phyloP scores from a whole-genome alignment of 2,329 filamentous ascomycete genomes.

The Drechslera avenae region DNA sequence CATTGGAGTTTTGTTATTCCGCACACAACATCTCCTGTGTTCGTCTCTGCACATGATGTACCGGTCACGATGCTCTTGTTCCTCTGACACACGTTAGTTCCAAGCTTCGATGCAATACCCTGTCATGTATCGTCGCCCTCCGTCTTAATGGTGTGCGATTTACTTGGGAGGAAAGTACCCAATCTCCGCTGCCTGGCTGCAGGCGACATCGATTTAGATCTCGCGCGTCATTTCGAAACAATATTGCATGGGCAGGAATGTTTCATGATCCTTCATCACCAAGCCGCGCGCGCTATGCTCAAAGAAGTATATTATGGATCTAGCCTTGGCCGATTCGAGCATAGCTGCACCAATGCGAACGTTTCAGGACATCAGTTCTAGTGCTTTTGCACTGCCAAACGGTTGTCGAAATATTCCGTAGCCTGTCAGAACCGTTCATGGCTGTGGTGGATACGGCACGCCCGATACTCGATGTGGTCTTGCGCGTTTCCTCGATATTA shows the following conservation, averaged over 20 bases:
- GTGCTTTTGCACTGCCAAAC: conserved; percentile 18
- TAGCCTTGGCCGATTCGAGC: background rate
- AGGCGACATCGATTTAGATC: conserved; percentile 18
- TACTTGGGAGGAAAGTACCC: background rate
- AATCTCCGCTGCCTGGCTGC: conserved; percentile 7
- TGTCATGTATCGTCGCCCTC: too few relatives aligned
- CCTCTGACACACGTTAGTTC: too few relatives aligned
- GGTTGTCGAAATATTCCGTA: conserved; percentile 10
- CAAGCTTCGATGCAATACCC: too few relatives aligned
- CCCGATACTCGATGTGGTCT: conserved; percentile 23
- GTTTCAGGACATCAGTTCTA: conserved; percentile 28
- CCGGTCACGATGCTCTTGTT: too few relatives aligned
- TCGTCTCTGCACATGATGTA: too few relatives aligned
- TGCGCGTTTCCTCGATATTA: conserved; percentile 9
- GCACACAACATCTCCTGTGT: too few relatives aligned
- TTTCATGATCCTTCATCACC: conserved; percentile 20
- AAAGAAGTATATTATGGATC: conserved; percentile 1
- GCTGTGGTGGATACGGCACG: conserved; percentile 11
- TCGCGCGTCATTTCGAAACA: conserved; percentile 22
- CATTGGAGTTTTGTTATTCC: too few relatives aligned
- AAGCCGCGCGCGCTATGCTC: conserved; percentile 12
- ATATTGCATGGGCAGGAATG: conserved; percentile 20
- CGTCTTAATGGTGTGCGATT: too few relatives aligned
- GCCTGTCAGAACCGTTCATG: conserved; percentile 16
- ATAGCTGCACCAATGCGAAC: conserved; percentile 17